These are phyloP conservation scores for Cymbidium sinense DNA, from an alignment of 106 monocot genomes.

Conservation along the genomic window DNA sequence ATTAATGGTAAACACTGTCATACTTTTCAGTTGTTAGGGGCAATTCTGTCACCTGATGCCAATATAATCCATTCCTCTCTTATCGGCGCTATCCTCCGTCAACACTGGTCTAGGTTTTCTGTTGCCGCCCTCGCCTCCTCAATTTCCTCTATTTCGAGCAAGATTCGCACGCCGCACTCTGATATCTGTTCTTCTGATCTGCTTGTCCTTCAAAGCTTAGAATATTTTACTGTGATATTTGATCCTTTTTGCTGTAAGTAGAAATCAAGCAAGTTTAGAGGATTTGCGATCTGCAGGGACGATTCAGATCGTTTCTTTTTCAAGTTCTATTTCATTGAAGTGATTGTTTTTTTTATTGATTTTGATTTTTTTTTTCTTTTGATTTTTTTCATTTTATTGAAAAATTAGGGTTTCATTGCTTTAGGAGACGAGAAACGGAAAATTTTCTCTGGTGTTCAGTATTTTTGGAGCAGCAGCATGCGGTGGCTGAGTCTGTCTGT, in stretches of 20 bases:
- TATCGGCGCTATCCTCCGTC: neutral
- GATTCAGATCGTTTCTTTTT: neutral
- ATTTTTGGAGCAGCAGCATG: constrained; percentile 22
- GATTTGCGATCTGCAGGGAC: neutral
- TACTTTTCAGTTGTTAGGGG: neutral
- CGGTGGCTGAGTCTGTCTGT: constrained; percentile 61
- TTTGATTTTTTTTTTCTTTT: neutral
- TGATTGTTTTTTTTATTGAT: neutral
- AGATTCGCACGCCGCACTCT: neutral
- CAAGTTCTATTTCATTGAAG: neutral
- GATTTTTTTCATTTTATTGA: neutral
- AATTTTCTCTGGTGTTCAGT: no score
- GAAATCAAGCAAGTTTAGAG: neutral
- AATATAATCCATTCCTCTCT: neutral
- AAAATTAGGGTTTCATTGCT: no score
- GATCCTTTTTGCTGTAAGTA: neutral
- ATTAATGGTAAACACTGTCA: no score
- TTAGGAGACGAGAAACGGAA: no score
- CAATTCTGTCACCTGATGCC: neutral
- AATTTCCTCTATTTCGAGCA: neutral
- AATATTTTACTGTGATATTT: neutral
- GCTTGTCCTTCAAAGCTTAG: neutral
- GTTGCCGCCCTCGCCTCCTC: no score
- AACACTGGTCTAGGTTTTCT: neutral
- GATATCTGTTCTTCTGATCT: neutral